Conservation (phyloP, 352 stramenopile genomes). For the Globisporangium spinosum region DNA sequence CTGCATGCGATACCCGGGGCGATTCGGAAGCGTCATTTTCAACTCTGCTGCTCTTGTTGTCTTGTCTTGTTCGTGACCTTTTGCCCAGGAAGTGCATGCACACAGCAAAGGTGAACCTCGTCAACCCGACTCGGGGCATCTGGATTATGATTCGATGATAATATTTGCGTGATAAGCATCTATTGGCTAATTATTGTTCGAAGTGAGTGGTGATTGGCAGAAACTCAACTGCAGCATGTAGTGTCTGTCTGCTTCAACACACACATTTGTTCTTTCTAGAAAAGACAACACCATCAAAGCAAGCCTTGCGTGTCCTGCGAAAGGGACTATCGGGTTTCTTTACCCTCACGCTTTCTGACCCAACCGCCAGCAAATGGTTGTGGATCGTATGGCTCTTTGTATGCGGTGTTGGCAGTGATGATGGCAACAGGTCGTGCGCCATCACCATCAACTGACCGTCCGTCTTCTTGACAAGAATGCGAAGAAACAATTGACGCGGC, state of each 20-base stretch:
- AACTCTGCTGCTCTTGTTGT: constrained; percentile 21
- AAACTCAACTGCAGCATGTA: neutral
- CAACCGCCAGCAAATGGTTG: neutral
- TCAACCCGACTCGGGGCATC: neutral
- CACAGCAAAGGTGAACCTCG: neutral
- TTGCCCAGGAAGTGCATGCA: neutral
- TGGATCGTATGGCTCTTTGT: neutral
- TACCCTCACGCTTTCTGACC: constrained; percentile 1
- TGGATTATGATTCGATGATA: neutral
- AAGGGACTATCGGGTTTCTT: neutral
- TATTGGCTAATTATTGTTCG: neutral
- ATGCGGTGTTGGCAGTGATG: neutral
- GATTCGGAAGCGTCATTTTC: constrained; percentile 61
- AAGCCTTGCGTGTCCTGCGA: neutral
- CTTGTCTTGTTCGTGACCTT: constrained; percentile 1
- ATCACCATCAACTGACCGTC: neutral
- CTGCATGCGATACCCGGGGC: constrained; percentile 28
- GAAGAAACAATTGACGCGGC: constrained; percentile 3
- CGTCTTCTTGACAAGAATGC: neutral
- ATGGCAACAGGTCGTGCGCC: neutral
- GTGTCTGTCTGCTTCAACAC: constrained; percentile 14
- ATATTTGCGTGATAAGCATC: no score
- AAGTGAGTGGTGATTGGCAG: constrained; percentile 16
- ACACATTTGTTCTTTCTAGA: neutral
- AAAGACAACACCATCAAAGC: constrained; percentile 1